Base-by-base conservation (phyloP, 805 yeast genomes). In the Monosporozyma servazzii region DNA sequence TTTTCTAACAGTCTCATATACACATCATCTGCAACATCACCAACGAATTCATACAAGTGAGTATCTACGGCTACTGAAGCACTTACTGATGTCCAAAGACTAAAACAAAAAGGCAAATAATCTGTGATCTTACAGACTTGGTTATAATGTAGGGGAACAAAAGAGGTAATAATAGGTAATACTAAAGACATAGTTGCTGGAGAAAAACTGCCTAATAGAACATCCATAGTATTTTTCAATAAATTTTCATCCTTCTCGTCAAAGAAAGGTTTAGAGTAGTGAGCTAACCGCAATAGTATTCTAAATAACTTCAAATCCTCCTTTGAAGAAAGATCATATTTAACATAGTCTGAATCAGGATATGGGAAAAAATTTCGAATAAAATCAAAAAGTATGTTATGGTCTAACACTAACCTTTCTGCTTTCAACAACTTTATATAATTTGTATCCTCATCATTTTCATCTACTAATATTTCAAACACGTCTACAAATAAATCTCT, bases 101-200 rank as follows among this genome's bases (percentile, higher is more conserved):
- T 81, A 57, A 87, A 86, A 7, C 88, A 62, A 2, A 87, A 68
- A 0, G 90, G 82, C 29, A 87, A 63, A 56, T 82, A 81, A 54
- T 80, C 76, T 29, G 79, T 71, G 3, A 79, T 75, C 53, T 75
- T 79, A 8, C 64, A 53, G 5, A 64, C 61, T 1, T 66, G 56
- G 11, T 56, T 57, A 50, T 68, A 64, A 23, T 60, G 62, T 5
- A 62, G 59, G 2, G 93, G 93, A 17, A 84, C 65, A 45, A 80
- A 58, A 2, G 79, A 72, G 0, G 77, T 69, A 61, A 85, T 68
- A 15, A 80, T 73, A 11, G 80, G 74, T 48, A 84, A 65, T 0
- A 79, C 74, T 5, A 75, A 53, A 0, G 78, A 66, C 27, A 81
- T 76, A 17, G 84, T 80, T 17, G 78, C 70, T 5, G 77, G 73